Percentiles rank a stretch among this genome's conserved stretches.
phyloP scores from a whole-genome alignment of 2,329 filamentous ascomycete genomes.

The Monosporascus sp. region DNA sequence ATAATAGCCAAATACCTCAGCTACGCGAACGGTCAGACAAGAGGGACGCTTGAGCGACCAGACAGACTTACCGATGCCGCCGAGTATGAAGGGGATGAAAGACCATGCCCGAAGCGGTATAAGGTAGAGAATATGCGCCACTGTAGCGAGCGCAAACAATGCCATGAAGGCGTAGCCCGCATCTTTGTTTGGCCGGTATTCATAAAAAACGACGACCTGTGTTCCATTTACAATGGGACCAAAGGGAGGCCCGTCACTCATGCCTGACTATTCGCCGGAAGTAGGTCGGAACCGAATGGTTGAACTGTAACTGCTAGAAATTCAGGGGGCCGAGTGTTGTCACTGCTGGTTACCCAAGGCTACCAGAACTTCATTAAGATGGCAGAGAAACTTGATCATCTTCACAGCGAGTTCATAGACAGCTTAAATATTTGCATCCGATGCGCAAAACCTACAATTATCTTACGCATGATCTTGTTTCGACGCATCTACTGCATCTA shows the following conservation, averaged over 20 bases:
- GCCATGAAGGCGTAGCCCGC: constrained; percentile 12
- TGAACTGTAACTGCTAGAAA: neutral
- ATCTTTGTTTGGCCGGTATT: constrained; percentile 9
- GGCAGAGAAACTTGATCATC: neutral
- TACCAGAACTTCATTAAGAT: neutral
- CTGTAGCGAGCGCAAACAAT: constrained; percentile 9
- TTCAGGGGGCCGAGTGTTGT: too few species aligned
- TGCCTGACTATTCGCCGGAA: neutral
- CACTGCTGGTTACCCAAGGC: neutral
- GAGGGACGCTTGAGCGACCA: neutral
- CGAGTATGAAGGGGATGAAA: constrained; percentile 15
- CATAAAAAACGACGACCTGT: constrained; percentile 14
- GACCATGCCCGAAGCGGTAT: constrained; percentile 11
- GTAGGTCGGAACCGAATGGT: neutral
- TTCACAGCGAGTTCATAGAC: neutral
- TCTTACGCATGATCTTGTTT: neutral
- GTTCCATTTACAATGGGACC: constrained; percentile 11
- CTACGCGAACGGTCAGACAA: neutral
- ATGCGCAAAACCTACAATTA: neutral
- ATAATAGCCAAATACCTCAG: constrained; percentile 2
- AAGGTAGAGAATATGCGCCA: constrained; percentile 9
- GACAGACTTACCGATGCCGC: constrained; percentile 8
- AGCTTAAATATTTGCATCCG: neutral
- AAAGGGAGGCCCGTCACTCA: constrained; percentile 3
- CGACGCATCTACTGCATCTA: neutral